Conservation (phyloP, 305 asterid genomes). For the Rubia tinctorum region DNA sequence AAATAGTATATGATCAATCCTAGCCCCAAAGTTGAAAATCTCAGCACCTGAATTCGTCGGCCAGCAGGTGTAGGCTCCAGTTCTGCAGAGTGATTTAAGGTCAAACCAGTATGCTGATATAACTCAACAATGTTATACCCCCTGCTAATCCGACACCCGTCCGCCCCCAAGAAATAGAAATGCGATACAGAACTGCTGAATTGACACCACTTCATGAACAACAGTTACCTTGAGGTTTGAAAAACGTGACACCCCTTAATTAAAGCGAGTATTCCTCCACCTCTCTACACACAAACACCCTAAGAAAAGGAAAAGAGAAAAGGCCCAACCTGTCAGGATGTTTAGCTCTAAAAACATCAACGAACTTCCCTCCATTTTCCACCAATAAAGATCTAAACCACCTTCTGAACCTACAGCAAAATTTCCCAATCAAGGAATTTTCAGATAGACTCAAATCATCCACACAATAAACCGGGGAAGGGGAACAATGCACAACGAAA, state of each 20-base stretch:
- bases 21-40: conserved; percentile 88
- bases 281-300: conserved; percentile 5
- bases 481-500: background rate
- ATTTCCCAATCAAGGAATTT: background rate
- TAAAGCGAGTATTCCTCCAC: background rate
- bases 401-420: conserved; percentile 60
- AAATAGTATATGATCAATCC: conserved; percentile 90
- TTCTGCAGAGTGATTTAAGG: conserved; percentile 37
- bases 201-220: background rate
- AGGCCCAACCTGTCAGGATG: conserved; percentile 73
- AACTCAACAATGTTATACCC: conserved; percentile 3
- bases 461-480: background rate
- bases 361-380: conserved; percentile 66
- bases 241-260: background rate
- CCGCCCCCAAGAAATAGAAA: background rate
- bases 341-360: conserved; percentile 72
- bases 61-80: conserved; percentile 95
- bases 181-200: background rate
- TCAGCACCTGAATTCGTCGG: conserved; percentile 89
- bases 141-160: background rate
- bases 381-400: conserved; percentile 89
- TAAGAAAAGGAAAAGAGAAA: conserved; percentile 14
- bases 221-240: background rate
- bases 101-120: conserved; percentile 15
- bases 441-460: background rate